phyloP scores from a whole-genome alignment of 2,329 filamentous ascomycete genomes.

The Aspergillus proliferans region DNA sequence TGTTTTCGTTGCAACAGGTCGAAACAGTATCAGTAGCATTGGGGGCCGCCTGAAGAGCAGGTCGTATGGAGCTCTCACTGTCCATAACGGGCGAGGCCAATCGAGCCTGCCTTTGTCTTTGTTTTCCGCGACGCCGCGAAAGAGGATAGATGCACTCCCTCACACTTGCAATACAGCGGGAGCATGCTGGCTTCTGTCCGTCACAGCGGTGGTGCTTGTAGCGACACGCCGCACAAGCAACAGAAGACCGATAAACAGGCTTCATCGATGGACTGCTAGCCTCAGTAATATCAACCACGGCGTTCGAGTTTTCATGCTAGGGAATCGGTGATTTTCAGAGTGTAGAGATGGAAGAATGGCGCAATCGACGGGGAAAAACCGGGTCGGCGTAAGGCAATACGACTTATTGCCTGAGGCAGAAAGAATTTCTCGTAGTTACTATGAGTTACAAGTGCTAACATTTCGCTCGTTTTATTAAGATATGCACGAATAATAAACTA shows the following conservation, averaged over 20 bases:
- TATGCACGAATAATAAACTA: too few species aligned
- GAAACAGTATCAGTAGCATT: too few species aligned
- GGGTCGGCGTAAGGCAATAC: too few species aligned
- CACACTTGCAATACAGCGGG: slow-evolving; percentile 31
- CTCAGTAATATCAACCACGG: neutral
- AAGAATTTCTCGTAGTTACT: too few species aligned
- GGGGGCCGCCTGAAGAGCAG: neutral
- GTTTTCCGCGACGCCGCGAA: slow-evolving; percentile 38
- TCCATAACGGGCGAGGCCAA: neutral
- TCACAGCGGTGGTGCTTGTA: slow-evolving; percentile 41
- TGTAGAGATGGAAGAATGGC: too few species aligned
- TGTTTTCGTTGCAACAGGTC: neutral
- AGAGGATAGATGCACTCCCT: slow-evolving; percentile 43
- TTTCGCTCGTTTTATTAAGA: too few species aligned
- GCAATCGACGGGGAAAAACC: too few species aligned
- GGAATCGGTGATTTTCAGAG: too few species aligned
- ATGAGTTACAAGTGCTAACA: too few species aligned
- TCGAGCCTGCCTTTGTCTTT: slow-evolving; percentile 3
- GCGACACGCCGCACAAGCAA: slow-evolving; percentile 20
- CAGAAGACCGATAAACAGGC: slow-evolving; percentile 5
- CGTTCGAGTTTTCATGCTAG: neutral
- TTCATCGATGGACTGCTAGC: neutral
- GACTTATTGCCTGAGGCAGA: too few species aligned
- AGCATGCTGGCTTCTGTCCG: slow-evolving; percentile 37
- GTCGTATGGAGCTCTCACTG: neutral